Conservation (phyloP, 257 asterid genomes). For the Solanum etuberosum region DNA sequence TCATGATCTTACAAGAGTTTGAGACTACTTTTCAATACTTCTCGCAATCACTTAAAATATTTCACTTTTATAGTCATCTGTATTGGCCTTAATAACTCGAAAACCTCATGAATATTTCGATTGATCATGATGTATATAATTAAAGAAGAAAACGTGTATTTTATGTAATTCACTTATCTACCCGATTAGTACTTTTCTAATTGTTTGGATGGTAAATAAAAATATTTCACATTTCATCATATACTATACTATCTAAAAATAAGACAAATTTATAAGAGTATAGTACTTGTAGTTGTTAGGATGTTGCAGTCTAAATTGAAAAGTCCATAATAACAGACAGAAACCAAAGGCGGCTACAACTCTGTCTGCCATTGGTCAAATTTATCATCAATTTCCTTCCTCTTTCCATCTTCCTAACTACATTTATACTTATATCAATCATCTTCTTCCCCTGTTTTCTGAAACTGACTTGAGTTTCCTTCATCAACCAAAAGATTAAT, state of each 20-base stretch:
- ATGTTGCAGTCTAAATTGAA: not conserved
- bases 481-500: too few species aligned
- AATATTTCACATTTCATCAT: not conserved
- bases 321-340: not conserved
- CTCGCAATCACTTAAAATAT: not conserved
- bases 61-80: not conserved
- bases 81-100: not conserved
- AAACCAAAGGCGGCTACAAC: not conserved
- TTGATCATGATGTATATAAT: not conserved
- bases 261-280: not conserved
- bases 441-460: not conserved
- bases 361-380: not conserved
- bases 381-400: not conserved
- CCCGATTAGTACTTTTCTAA: not conserved
- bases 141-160: not conserved
- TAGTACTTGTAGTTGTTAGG: not conserved
- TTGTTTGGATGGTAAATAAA: not conserved
- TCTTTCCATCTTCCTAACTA: not conserved
- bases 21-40: not conserved
- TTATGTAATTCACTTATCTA: not conserved
- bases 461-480: not conserved
- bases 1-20: not conserved
- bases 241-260: too few species aligned
- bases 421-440: not conserved
- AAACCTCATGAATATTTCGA: not conserved